Conservation (phyloP, 1,139 yeast genomes). For the Kluyveromyces sp. region DNA sequence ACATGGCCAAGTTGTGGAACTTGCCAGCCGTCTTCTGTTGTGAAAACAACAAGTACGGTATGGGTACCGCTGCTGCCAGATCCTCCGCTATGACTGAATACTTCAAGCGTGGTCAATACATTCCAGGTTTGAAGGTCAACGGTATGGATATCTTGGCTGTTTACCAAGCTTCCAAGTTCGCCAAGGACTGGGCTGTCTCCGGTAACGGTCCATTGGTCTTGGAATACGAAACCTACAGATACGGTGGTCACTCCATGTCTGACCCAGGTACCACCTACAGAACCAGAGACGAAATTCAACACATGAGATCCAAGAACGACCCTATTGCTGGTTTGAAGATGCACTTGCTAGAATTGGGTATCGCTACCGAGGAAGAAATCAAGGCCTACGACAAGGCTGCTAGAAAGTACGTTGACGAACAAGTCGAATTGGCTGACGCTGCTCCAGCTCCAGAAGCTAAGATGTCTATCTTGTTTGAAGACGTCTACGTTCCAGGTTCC, state of each 20-base stretch:
- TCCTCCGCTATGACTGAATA: conserved; percentile 95
- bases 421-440: conserved; percentile 87
- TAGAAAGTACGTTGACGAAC: conserved; percentile 90
- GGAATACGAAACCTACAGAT: conserved; percentile 97
- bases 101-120: conserved; percentile 98
- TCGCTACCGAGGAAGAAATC: conserved; percentile 91
- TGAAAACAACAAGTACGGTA: conserved; percentile 98
- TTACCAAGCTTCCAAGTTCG: conserved; percentile 93
- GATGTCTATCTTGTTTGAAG: conserved; percentile 91
- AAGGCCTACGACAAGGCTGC: conserved; percentile 92
- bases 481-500: conserved; percentile 90
- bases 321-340: conserved; percentile 95
- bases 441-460: conserved; percentile 94
- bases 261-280: conserved; percentile 99
- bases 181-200: conserved; percentile 88
- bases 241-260: conserved; percentile 99
- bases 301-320: conserved; percentile 97
- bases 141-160: conserved; percentile 97
- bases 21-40: conserved; percentile 91
- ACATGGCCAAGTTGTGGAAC: conserved; percentile 99
- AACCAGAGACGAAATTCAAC: conserved; percentile 99
- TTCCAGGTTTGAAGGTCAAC: conserved; percentile 95
- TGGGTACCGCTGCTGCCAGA: conserved; percentile 97
- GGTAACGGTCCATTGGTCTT: conserved; percentile 95
- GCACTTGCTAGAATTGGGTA: conserved; percentile 68